These are phyloP conservation scores for Trichoderma koningii DNA, from an alignment of 2,329 filamentous ascomycete genomes.

Conservation along the genomic window DNA sequence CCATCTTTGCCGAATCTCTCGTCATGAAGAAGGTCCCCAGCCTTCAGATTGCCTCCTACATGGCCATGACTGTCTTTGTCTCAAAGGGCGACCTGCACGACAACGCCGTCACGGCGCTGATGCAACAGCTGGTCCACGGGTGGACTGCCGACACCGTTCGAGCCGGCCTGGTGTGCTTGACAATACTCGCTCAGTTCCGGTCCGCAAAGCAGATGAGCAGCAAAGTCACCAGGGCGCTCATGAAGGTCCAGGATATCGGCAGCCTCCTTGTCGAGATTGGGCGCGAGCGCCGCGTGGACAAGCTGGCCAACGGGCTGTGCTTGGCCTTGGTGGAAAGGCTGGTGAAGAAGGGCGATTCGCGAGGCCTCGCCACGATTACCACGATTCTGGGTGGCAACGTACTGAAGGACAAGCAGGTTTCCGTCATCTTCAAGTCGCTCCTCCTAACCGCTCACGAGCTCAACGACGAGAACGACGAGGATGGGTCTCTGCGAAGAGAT, in stretches of 20 bases:
- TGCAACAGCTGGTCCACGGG: constrained; percentile 81
- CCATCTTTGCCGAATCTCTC: constrained; percentile 77
- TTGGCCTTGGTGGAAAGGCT: constrained; percentile 64
- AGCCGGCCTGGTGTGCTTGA: constrained; percentile 76
- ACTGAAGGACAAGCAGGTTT: constrained; percentile 63
- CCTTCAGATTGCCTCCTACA: constrained; percentile 84
- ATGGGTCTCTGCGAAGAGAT: constrained; percentile 60
- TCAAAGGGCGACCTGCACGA: constrained; percentile 81
- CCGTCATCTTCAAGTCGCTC: constrained; percentile 66
- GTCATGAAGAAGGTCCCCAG: constrained; percentile 74
- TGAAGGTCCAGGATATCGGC: constrained; percentile 64
- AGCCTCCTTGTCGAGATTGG: constrained; percentile 62
- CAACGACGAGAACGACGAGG: constrained; percentile 55
- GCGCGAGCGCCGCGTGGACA: constrained; percentile 67
- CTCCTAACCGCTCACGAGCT: constrained; percentile 62
- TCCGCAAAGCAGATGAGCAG: constrained; percentile 68
- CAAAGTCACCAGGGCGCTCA: constrained; percentile 67
- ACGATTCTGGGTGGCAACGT: constrained; percentile 61
- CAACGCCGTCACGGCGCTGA: constrained; percentile 76
- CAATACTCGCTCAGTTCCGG: constrained; percentile 79
- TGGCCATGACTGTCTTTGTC: constrained; percentile 83
- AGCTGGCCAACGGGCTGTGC: constrained; percentile 71
- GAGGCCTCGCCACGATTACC: constrained; percentile 61
- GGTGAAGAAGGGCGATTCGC: constrained; percentile 60
- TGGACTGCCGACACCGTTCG: constrained; percentile 74